Percentiles rank a stretch among this genome's conserved stretches.
Conservation (phyloP, 345 rosid species). For the Populus alba region DNA sequence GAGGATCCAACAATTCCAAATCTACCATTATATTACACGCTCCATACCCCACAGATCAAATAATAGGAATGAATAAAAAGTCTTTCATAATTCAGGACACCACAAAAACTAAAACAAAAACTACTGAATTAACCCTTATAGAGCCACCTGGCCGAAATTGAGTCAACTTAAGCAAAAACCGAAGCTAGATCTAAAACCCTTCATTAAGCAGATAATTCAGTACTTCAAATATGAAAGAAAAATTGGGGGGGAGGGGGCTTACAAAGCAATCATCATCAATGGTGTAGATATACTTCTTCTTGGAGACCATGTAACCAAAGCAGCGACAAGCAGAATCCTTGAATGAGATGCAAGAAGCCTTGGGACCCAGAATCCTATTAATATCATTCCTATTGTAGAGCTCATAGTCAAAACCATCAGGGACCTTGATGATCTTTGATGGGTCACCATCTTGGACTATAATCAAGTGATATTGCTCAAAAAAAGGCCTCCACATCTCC, state of each 20-base stretch:
- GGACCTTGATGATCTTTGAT: slow-evolving; percentile 47
- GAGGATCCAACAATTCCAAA: neutral
- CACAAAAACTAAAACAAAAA: neutral
- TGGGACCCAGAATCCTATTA: slow-evolving; percentile 49
- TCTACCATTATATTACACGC: neutral
- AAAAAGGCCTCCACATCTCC: slow-evolving; percentile 57
- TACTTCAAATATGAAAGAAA: neutral
- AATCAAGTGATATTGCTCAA: slow-evolving; percentile 51
- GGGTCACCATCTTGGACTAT: slow-evolving; percentile 59
- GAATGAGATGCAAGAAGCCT: slow-evolving; percentile 58
- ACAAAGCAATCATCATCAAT: slow-evolving; percentile 63
- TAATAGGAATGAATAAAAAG: neutral
- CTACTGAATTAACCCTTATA: neutral
- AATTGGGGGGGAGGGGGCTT: slow-evolving; percentile 1
- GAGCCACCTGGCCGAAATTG: neutral
- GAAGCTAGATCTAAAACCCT: neutral
- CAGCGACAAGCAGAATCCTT: slow-evolving; percentile 56
- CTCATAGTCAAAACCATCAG: slow-evolving; percentile 52
- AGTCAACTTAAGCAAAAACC: neutral
- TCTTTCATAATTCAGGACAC: neutral
- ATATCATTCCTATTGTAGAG: slow-evolving; percentile 53
- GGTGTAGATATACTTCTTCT: slow-evolving; percentile 49
- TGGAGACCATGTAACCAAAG: slow-evolving; percentile 51
- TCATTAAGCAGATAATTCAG: neutral
- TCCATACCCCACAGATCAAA: neutral